phyloP scores from a whole-genome alignment of 2,329 filamentous ascomycete genomes.

The Ophiognomonia clavigignenti-juglandacearum region DNA sequence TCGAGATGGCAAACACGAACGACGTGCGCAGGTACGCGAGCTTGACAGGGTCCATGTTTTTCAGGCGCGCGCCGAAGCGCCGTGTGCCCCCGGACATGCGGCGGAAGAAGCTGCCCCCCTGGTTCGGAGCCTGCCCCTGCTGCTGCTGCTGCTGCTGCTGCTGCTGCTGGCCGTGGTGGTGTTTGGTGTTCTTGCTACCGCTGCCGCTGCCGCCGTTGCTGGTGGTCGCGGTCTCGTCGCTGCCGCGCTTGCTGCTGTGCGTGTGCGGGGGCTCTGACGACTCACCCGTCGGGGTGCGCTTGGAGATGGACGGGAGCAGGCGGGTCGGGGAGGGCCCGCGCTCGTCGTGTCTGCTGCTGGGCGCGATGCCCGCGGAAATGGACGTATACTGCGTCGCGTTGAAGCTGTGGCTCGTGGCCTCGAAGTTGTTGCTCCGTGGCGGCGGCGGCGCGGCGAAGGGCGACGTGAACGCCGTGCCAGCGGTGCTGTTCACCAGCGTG shows the following conservation, averaged over 20 bases:
- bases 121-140: no score
- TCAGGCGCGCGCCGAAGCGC: conserved; percentile 28
- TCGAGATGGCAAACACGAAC: conserved; percentile 56
- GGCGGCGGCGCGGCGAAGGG: not conserved
- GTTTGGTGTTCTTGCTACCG: no score
- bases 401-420: conserved; percentile 7
- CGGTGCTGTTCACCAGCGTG: conserved; percentile 3
- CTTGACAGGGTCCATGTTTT: conserved; percentile 51
- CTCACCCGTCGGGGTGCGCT: not conserved
- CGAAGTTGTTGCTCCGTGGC: conserved; percentile 10
- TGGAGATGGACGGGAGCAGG: conserved; percentile 1
- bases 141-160: not conserved
- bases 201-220: no score
- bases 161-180: no score
- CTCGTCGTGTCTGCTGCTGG: not conserved
- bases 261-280: not conserved
- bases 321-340: conserved; percentile 4
- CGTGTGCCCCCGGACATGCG: conserved; percentile 5
- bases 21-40: conserved; percentile 56
- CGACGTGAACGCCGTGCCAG: not conserved
- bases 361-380: conserved; percentile 4
- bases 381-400: conserved; percentile 13
- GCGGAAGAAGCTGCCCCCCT: conserved; percentile 13
- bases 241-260: not conserved
- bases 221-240: not conserved